Base-by-base conservation (phyloP, 441 rosid genomes). In the Gossypium aridum region DNA sequence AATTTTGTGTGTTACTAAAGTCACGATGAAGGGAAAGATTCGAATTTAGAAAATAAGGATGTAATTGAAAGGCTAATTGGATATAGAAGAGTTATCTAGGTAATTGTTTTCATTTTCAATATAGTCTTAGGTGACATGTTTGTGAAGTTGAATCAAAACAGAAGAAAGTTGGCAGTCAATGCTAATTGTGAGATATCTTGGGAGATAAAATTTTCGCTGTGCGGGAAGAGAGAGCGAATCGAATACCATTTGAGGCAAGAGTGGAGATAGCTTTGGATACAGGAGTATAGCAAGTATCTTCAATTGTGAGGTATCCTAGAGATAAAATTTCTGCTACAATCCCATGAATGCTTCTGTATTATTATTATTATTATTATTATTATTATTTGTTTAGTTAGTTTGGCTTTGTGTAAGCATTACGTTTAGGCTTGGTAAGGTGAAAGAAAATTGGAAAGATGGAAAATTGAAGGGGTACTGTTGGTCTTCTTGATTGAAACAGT, bases 221-320 rank as follows among this genome's bases (percentile, higher is more conserved):
- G 74, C 59, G 57, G 82, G 80, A 59, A 62, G 75, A 60, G 70
- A 71, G 37, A 59, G 49, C 23, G 56, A 76, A 70, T n/a, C 71
- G 63, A 75, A 62, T 66, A 20, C 70, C 70, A 45, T 66, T 66
- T 45, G 71, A 45, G 56, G 56, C 20, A 66, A 45, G 56, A 55
- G 23, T 66, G 56, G 56, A 66, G 54, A 20, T 9, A 65, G 70
- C 70, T 20, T 43, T 39, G 55, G 55, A 20, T 66, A 6, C 31
- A 22, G 56, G 56, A 45, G 20, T 45, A 22, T 45, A 43, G 14
- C 54, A 65, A 12, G 17, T 19, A 7, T 7, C 2, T 37, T 37
- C 45, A 37, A 7, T 37, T 37, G 45, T 37, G 45, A 37, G 45
- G 45, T 37, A 37, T 37, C 45, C 10, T 37, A 37, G 45, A 37